Evolutionary conservation across 768 basidiomycete species (phyloP), one percentile per base, ranked within the genome.

Genomic region (Mycena sanguinolenta): DNA sequence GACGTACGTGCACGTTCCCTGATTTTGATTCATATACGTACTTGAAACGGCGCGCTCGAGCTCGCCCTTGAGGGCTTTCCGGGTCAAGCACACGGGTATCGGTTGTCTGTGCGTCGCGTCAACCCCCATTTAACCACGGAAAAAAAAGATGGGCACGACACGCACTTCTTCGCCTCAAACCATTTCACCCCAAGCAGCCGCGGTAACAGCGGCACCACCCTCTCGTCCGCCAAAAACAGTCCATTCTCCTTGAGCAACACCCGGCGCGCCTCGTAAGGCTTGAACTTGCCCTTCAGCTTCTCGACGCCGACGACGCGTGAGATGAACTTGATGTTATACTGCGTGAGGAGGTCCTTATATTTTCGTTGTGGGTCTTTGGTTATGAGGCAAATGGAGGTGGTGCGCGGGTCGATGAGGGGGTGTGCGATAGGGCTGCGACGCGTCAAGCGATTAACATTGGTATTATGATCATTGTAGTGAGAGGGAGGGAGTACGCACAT

Each of bases 251-350:
- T 93, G 74, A 97, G 82, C 39, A 99, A 81, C 77, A 92, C 83
- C 53, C 98, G 84, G 53, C 96, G 90, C 61, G 93, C 93, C 76
- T 95, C 95, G 74, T 87, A 95, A 13, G 90, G 87, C 80, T 90
- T 92, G 85, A 94, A 96, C 82, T 98, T 98, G 27, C 97, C 97
- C 83, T 94, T 95, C 68, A 99, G 87, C 79, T 99, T 98, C 70
- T 87, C 87, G 53, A 98, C 82, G 21, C 96, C 97, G 55, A 99
- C 95, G 42, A 99, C 96, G 39, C 96, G 87, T 30, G 90, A 91
- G 77, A 99, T 92, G 74, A 98, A 99, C 75, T 92, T 93, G 84
- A 99, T 90, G 58, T 90, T 87, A 53, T 94, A 84, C 58, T 83
- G 81, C 55, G 90, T 91, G 10, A 99, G 85, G 14, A 98, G 91